These are phyloP conservation scores for Logfia minima DNA, from an alignment of 129 eudicot species.

Conservation along the genomic window DNA sequence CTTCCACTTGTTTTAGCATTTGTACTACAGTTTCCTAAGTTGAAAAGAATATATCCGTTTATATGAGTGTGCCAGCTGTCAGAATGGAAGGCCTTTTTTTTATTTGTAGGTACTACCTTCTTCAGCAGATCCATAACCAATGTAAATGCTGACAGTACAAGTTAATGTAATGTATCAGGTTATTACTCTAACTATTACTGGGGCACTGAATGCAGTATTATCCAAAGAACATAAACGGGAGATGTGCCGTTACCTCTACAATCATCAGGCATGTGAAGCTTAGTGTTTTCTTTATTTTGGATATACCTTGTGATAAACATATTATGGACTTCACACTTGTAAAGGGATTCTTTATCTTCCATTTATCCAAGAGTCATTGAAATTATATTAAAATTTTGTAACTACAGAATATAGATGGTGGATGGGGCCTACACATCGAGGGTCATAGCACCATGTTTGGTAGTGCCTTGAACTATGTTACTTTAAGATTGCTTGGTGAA, in stretches of 20 bases:
- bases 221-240: conserved; percentile 80
- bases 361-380: conserved; percentile 11
- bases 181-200: conserved; percentile 65
- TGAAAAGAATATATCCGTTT: conserved; percentile 6
- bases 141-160: conserved; percentile 23
- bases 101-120: background rate
- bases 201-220: conserved; percentile 88
- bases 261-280: conserved; percentile 76
- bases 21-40: conserved; percentile 7
- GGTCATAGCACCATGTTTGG: conserved; percentile 98
- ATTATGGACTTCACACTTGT: background rate
- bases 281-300: conserved; percentile 8
- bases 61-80: conserved; percentile 11
- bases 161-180: conserved; percentile 57
- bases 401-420: conserved; percentile 89
- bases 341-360: conserved; percentile 10
- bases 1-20: background rate
- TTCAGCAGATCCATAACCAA: conserved; percentile 7
- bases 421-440: conserved; percentile 99
- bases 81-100: background rate
- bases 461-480: conserved; percentile 74
- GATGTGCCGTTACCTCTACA: conserved; percentile 89
- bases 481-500: conserved; percentile 93
- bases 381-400: conserved; percentile 19
- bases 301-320: conserved; percentile 12